Percentiles rank a stretch among this genome's conserved stretches.
Evolutionary conservation across 495 filamentous ascomycete genomes (phyloP).

Genomic region (Staphylotrichum tortipilum): DNA sequence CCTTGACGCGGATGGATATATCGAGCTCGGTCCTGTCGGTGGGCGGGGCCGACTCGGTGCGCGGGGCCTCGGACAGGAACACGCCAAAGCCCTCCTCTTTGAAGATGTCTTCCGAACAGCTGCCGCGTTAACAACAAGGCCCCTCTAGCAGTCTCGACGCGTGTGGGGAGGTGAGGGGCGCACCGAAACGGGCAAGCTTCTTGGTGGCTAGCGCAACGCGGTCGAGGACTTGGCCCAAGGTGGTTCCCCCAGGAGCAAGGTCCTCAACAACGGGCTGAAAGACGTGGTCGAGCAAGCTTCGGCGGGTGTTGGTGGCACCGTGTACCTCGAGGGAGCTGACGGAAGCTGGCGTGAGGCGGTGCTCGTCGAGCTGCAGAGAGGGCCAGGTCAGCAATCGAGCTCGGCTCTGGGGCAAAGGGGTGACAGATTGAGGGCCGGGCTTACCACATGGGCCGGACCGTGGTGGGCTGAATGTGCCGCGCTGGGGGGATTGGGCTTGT

Average conservation of each 20-base stretch:
- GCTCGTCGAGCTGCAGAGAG: slow-evolving; percentile 52
- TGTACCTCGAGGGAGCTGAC: slow-evolving; percentile 76
- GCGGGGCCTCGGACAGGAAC: slow-evolving; percentile 59
- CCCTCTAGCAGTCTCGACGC: neutral
- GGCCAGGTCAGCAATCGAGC: neutral
- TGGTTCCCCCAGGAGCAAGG: slow-evolving; percentile 58
- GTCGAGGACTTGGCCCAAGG: slow-evolving; percentile 64
- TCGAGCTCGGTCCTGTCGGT: slow-evolving; percentile 64
- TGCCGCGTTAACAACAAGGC: neutral
- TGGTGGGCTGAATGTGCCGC: neutral
- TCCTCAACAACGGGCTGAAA: slow-evolving; percentile 67
- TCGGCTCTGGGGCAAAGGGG: neutral
- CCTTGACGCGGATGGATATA: slow-evolving; percentile 63
- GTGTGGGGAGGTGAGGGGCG: slow-evolving; percentile 6
- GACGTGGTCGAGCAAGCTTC: slow-evolving; percentile 67
- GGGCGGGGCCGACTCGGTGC: slow-evolving; percentile 38
- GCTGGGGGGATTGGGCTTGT: neutral
- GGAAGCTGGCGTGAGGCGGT: slow-evolving; percentile 61
- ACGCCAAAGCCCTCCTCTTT: slow-evolving; percentile 72
- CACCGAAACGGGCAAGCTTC: slow-evolving; percentile 77
- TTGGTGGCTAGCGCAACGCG: slow-evolving; percentile 57
- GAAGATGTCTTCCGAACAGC: slow-evolving; percentile 63
- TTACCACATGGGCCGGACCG: slow-evolving; percentile 6
- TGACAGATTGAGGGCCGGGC: neutral
- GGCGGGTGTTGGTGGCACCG: slow-evolving; percentile 66